Conservation (phyloP, 208 protist genomes). For the Blechomonas ayalai region DNA sequence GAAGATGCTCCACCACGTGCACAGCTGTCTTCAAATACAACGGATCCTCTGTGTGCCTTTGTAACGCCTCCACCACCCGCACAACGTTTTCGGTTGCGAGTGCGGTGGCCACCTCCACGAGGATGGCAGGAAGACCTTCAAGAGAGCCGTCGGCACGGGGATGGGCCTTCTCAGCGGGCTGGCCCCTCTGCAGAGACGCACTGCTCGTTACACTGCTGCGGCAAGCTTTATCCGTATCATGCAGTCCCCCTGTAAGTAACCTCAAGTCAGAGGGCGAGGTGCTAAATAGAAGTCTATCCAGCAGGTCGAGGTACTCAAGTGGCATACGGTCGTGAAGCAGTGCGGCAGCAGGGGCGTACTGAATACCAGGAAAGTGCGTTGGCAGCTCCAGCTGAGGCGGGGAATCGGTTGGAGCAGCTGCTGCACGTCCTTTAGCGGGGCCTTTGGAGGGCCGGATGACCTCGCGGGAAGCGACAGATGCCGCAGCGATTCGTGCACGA, state of each 20-base stretch:
- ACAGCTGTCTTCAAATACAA: constrained; percentile 34
- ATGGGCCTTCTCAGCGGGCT: too few relatives aligned
- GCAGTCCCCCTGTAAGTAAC: too few relatives aligned
- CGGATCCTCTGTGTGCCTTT: constrained; percentile 29
- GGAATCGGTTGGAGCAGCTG: background rate
- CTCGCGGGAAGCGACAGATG: background rate
- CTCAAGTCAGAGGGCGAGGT: too few relatives aligned
- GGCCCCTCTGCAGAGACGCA: too few relatives aligned
- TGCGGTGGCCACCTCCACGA: constrained; percentile 20
- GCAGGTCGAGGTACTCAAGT: constrained; percentile 56
- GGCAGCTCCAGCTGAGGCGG: background rate
- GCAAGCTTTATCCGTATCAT: too few relatives aligned
- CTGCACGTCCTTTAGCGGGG: background rate
- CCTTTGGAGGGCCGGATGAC: too few relatives aligned
- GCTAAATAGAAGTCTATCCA: constrained; percentile 59
- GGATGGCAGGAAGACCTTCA: constrained; percentile 25
- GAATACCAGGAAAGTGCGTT: constrained; percentile 20
- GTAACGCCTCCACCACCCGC: constrained; percentile 25
- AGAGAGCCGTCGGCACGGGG: constrained; percentile 9
- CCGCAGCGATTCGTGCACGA: background rate
- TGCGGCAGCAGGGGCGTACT: constrained; percentile 20
- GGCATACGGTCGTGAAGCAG: constrained; percentile 53
- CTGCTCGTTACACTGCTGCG: too few relatives aligned
- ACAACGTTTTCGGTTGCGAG: constrained; percentile 4
- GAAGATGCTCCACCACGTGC: constrained; percentile 36